phyloP scores from a whole-genome alignment of 1,284 basidiomycete species.

The Ceratobasidium theobromae region DNA sequence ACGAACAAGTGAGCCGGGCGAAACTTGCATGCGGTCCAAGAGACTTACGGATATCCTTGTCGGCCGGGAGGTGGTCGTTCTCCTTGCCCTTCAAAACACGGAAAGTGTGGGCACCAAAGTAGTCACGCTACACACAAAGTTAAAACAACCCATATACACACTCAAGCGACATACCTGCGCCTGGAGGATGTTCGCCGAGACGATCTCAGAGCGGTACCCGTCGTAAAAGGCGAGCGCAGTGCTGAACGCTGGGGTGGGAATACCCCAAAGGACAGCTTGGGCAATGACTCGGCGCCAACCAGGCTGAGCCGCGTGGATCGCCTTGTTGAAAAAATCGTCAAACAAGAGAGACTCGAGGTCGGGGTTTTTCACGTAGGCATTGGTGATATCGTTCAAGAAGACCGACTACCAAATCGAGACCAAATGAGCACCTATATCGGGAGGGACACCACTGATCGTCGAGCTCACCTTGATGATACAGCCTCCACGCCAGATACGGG shows the following conservation, averaged over 20 bases:
- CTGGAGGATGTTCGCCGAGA: slow-evolving; percentile 95
- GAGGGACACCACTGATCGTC: slow-evolving; percentile 36
- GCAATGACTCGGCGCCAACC: slow-evolving; percentile 98
- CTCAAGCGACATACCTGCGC: slow-evolving; percentile 56
- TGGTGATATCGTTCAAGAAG: slow-evolving; percentile 91
- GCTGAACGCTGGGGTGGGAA: slow-evolving; percentile 94
- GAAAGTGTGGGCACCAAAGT: slow-evolving; percentile 96
- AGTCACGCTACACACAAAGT: slow-evolving; percentile 59
- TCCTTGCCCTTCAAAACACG: slow-evolving; percentile 86
- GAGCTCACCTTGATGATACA: slow-evolving; percentile 93
- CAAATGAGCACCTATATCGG: background rate
- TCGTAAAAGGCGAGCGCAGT: slow-evolving; percentile 99
- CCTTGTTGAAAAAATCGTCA: slow-evolving; percentile 98
- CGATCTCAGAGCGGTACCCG: slow-evolving; percentile 84
- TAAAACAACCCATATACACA: slow-evolving; percentile 1
- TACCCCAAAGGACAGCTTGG: slow-evolving; percentile 96
- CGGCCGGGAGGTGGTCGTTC: slow-evolving; percentile 75
- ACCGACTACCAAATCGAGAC: slow-evolving; percentile 59
- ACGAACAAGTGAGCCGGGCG: background rate
- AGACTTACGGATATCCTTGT: slow-evolving; percentile 82
- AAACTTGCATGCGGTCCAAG: slow-evolving; percentile 27
- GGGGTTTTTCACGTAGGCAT: slow-evolving; percentile 86
- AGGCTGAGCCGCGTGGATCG: slow-evolving; percentile 91
- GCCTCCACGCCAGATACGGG: slow-evolving; percentile 99
- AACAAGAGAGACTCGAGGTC: slow-evolving; percentile 93